Evolutionary conservation across 768 basidiomycete genomes (phyloP), one percentile per base, ranked within the genome.

Genomic region (Scleroderma citrinum): DNA sequence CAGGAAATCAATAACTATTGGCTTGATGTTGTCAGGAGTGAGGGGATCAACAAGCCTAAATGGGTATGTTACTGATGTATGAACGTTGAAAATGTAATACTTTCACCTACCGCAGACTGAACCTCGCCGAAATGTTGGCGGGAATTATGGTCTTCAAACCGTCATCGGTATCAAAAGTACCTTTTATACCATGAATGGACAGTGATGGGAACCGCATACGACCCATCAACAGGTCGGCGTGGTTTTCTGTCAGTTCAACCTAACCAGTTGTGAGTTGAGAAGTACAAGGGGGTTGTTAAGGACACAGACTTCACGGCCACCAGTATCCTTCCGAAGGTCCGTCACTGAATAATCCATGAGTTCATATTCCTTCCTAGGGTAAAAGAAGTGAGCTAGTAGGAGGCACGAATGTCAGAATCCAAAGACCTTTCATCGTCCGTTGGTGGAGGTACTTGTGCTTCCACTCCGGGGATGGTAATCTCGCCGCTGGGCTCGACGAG

Each of bases 401-500:
- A 10, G 16, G 24, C 16, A 13, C 24, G 2, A 24, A 26, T 10
- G 24, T 12, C 13, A 20, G 21, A 10, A 20, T n/a, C n/a, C 19
- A 21, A 23, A 21, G 10, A 40, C 39, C 39, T 40, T 21, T 40
- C 20, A 10, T 20, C 21, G 6, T 40, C 39, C 23, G 39, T 24
- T 13, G 39, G 39, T 14, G 79, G 75, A 0, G 80, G 74, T 3
- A 96, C 89, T 73, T 90, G 82, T 34, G 92, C 88, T 42, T 90
- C 85, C 46, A 97, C 77, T 2, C 93, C 93, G 0, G 92, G 91
- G 39, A 98, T 73, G 43, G 94, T 77, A 58, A 98, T 96, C 38
- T 80, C 75, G n/a, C 92, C 93, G 39, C 77, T 61, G 3, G 78
- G 72, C 38, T 80, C 78, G 47, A 96, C 93, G 39, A 97, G 87